phyloP scores from a whole-genome alignment of 2,329 filamentous ascomycete species.

The Moelleriella libera region DNA sequence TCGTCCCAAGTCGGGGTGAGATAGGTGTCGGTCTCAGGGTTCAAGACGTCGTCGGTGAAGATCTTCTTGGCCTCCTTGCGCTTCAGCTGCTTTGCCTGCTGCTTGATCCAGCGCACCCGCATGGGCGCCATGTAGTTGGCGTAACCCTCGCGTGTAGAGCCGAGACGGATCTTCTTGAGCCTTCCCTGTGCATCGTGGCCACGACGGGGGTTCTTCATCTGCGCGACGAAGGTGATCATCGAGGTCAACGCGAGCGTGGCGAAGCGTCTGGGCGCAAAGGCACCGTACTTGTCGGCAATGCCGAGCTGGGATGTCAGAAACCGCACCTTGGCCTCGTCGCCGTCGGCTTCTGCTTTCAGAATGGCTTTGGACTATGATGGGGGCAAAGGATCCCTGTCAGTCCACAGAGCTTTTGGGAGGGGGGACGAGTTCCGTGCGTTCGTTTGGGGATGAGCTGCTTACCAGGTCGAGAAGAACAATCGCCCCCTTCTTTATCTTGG shows the following conservation, averaged over 20 bases:
- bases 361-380: neutral
- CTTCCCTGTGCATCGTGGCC: constrained; percentile 6
- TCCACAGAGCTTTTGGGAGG: no score
- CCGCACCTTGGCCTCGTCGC: neutral
- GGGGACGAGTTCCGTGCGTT: no score
- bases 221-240: constrained; percentile 7
- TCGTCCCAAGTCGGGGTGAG: constrained; percentile 10
- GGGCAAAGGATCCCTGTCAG: no score
- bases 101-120: constrained; percentile 5
- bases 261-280: neutral
- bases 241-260: constrained; percentile 3
- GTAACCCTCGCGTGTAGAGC: constrained; percentile 5
- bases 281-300: neutral
- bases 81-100: neutral
- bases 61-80: constrained; percentile 3
- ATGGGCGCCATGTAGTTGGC: constrained; percentile 10
- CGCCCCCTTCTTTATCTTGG: constrained; percentile 1
- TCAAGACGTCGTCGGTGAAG: constrained; percentile 2
- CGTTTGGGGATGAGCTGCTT: constrained; percentile 4
- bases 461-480: constrained; percentile 7
- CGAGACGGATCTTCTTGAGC: constrained; percentile 7
- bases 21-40: constrained; percentile 7
- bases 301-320: neutral
- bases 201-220: constrained; percentile 7
- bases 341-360: neutral